These are phyloP conservation scores for Trichoderma sp. DNA, from an alignment of 2,329 filamentous ascomycete genomes.

Conservation along the genomic window DNA sequence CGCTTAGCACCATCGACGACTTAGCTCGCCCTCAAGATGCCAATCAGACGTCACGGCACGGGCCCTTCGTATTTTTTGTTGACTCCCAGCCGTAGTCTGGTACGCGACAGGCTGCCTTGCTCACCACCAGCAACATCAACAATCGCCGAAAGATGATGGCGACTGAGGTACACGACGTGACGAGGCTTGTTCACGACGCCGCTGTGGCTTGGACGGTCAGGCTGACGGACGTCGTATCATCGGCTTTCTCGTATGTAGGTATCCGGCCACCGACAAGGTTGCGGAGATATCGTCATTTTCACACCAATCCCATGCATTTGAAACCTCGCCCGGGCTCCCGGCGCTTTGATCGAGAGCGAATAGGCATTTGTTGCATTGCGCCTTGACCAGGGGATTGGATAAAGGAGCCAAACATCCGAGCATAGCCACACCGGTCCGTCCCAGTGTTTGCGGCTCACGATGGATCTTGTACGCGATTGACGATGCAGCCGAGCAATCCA, in stretches of 20 bases:
- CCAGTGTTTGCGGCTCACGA: slow-evolving; percentile 6
- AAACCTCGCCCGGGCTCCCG: background rate
- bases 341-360: background rate
- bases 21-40: background rate
- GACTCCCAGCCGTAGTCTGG: background rate
- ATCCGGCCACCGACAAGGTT: background rate
- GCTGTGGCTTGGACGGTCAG: slow-evolving; percentile 17
- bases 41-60: background rate
- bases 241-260: background rate
- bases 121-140: background rate
- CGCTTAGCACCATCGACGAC: background rate
- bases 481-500: background rate
- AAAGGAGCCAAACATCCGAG: background rate
- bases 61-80: slow-evolving; percentile 17
- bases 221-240: slow-evolving; percentile 6
- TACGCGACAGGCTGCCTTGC: background rate
- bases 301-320: background rate
- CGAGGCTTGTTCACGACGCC: slow-evolving; percentile 14
- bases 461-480: background rate
- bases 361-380: background rate
- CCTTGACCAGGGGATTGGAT: background rate
- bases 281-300: background rate
- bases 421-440: slow-evolving; percentile 11
- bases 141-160: background rate
- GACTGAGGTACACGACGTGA: background rate